These are phyloP conservation scores for Cordyceps tenuipes DNA, from an alignment of 2,329 filamentous ascomycete genomes.

Conservation along the genomic window DNA sequence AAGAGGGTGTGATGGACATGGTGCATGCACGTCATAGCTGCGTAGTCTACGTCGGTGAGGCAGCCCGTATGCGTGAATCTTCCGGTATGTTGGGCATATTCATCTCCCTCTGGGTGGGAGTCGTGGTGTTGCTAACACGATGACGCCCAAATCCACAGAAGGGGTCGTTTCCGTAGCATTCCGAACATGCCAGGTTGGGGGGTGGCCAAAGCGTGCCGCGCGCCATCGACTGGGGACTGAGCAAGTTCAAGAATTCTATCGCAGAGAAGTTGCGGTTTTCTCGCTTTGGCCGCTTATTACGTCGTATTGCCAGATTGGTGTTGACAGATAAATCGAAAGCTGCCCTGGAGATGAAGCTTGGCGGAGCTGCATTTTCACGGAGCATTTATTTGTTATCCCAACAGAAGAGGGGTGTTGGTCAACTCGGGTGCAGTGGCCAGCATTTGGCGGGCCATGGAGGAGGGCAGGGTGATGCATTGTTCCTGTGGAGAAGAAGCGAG, in stretches of 20 bases:
- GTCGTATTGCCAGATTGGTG: not conserved
- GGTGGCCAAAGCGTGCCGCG: slow-evolving; percentile 9
- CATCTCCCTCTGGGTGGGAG: slow-evolving; percentile 11
- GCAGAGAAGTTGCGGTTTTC: not conserved
- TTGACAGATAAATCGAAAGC: not conserved
- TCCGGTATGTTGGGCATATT: slow-evolving; percentile 13
- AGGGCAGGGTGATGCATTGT: slow-evolving; percentile 13
- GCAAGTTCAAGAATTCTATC: not conserved
- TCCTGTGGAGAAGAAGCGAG: slow-evolving; percentile 12
- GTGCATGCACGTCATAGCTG: slow-evolving; percentile 10
- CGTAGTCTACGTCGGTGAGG: slow-evolving; percentile 7
- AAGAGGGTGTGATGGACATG: slow-evolving; percentile 1
- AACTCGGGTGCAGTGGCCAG: too few relatives aligned
- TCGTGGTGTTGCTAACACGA: slow-evolving; percentile 1
- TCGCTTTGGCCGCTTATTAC: not conserved
- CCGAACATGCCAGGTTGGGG: slow-evolving; percentile 10
- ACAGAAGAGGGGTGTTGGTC: slow-evolving; percentile 33
- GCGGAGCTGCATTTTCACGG: slow-evolving; percentile 10
- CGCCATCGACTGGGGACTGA: slow-evolving; percentile 9
- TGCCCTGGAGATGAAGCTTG: not conserved
- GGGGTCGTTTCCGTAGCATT: slow-evolving; percentile 16
- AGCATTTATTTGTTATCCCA: slow-evolving; percentile 60
- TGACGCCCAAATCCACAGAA: slow-evolving; percentile 13
- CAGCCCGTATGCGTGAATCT: slow-evolving; percentile 13
- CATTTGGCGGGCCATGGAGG: too few relatives aligned